Evolutionary conservation across 768 basidiomycete genomes (phyloP).

Genomic region (Chalciporus sphaerocephalus): DNA sequence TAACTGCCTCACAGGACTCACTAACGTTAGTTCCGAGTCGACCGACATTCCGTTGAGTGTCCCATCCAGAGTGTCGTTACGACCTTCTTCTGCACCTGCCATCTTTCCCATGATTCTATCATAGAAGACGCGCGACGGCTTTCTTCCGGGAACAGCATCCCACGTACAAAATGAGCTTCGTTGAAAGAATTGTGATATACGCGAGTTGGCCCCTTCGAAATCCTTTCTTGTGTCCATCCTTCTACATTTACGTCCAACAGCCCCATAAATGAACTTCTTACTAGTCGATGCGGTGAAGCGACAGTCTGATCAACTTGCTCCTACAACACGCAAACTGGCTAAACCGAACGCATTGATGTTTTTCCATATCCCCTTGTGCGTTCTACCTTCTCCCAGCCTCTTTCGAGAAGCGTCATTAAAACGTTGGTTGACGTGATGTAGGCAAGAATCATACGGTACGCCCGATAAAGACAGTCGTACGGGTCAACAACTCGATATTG

Average conservation of each 20-base stretch:
- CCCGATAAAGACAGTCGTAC: slow-evolving; percentile 63
- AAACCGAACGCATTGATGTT: slow-evolving; percentile 97
- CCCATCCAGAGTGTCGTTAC: no score
- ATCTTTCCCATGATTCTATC: no score
- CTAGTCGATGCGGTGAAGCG: slow-evolving; percentile 66
- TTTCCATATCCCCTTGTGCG: slow-evolving; percentile 94
- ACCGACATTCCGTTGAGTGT: no score
- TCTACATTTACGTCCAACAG: slow-evolving; percentile 73
- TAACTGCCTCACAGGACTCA: no score
- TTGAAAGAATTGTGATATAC: no score
- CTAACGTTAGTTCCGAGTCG: no score
- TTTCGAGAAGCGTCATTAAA: not conserved
- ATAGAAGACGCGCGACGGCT: no score
- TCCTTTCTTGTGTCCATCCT: slow-evolving; percentile 49
- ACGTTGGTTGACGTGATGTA: slow-evolving; percentile 24
- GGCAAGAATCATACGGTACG: slow-evolving; percentile 69
- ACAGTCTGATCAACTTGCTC: slow-evolving; percentile 56
- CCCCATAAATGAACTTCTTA: slow-evolving; percentile 69
- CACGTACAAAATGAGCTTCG: no score
- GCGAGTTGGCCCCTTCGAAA: no score
- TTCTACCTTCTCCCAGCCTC: slow-evolving; percentile 3
- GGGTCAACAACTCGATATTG: slow-evolving; percentile 64
- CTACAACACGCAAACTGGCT: slow-evolving; percentile 54
- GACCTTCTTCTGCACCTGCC: no score
- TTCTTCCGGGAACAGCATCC: no score